Evolutionary conservation across 2,329 filamentous ascomycete species (phyloP), one percentile per base, ranked within the genome.

Genomic region (Phaeophleospora eucalypticola): DNA sequence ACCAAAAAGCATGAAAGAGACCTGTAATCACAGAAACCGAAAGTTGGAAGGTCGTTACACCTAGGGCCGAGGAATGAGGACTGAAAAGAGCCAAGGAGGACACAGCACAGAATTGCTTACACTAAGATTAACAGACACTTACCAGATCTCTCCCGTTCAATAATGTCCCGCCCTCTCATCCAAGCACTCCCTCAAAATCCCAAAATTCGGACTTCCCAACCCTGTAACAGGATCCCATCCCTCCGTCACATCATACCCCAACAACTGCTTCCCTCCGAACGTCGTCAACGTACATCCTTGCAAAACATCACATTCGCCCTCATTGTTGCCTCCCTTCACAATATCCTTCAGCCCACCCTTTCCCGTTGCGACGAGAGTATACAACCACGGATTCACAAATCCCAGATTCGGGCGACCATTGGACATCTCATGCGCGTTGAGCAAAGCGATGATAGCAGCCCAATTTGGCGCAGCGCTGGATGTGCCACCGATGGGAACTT

Each of bases 321-420:
- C 48, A 40, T 58, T 59, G 17, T 57, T 58, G 1, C 54, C 57
- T 8, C 70, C 70, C 35, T 63, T 64, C 24, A 54, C 68, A 55
- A 64, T 71, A 55, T 81, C 78, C 1, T 69, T 78, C 19, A 81
- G 65, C 0, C 67, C 75, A 48, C 68, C 69, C 2, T 71, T 71
- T n/a, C n/a, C n/a, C n/a, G n/a, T n/a, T n/a, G 24, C 24, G 24
- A 7, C 24, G 38, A 65, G 59, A 14, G 65, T 68, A 58, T 82
- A 82, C 7, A 82, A 57, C 76, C 77, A 81, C 0, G 79, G 79
- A 54, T 83, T 82, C 35, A 82, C 51, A 65, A 79, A 82, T 0
- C 61, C 61, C 1, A 64, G 36, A 2, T 50, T 43, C 0, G 72
- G 61, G 59, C 76, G 72, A 2, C 75, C 74, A 4, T 64, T 65